These are phyloP conservation scores for Termitomyces eurrhizus DNA, from an alignment of 768 basidiomycete species.

Conservation along the genomic window DNA sequence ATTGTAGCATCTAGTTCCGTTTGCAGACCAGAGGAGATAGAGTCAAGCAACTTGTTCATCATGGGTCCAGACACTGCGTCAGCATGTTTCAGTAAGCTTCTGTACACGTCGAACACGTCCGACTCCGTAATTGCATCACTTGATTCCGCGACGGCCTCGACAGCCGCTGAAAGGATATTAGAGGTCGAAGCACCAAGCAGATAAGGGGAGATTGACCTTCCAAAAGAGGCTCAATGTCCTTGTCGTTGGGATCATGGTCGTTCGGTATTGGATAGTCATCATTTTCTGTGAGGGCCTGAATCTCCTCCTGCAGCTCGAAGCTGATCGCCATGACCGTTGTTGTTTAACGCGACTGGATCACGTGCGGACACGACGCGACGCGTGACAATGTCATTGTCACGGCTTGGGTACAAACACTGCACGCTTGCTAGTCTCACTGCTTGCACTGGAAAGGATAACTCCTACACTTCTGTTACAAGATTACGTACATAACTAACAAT, in stretches of 20 bases:
- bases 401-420: background rate
- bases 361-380: slow-evolving; percentile 9
- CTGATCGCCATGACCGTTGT: slow-evolving; percentile 34
- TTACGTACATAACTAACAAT: too few species aligned
- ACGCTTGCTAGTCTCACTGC: too few species aligned
- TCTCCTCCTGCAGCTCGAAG: slow-evolving; percentile 80
- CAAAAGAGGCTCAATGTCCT: slow-evolving; percentile 52
- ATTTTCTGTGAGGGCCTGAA: slow-evolving; percentile 59
- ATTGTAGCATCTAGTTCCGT: slow-evolving; percentile 69
- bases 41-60: slow-evolving; percentile 87
- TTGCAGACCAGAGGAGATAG: slow-evolving; percentile 71
- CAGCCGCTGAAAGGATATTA: slow-evolving; percentile 49
- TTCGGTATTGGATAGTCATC: slow-evolving; percentile 62
- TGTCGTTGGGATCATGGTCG: slow-evolving; percentile 59
- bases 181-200: background rate
- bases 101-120: slow-evolving; percentile 76
- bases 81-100: slow-evolving; percentile 76
- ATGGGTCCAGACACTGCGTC: slow-evolving; percentile 55
- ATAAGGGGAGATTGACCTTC: slow-evolving; percentile 40
- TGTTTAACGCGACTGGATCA: slow-evolving; percentile 24
- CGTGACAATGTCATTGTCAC: slow-evolving; percentile 2
- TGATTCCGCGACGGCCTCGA: slow-evolving; percentile 74
- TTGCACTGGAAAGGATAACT: too few species aligned
- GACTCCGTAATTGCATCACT: slow-evolving; percentile 67
- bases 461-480: too few species aligned